Base-by-base conservation (phyloP, 345 rosid species). In the Aquilaria sinensis region DNA sequence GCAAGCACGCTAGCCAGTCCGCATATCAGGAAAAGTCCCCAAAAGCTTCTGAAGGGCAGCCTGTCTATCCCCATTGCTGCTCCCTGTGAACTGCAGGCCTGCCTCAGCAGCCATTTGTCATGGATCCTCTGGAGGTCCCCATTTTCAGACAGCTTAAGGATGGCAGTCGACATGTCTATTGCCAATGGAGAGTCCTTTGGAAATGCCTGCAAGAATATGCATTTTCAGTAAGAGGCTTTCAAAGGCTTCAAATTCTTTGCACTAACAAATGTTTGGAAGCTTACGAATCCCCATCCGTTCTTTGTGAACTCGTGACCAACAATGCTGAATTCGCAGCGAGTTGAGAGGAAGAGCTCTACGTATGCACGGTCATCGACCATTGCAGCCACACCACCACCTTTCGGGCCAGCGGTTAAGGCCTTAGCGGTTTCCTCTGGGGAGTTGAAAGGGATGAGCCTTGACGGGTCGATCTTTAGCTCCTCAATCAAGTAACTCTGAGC, bases 221-320 rank as follows among this genome's bases (percentile, higher is more conserved):
- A 66, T 57, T n/a, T 49, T 34, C 63, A 43, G 7, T 41, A 67
- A 45, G 32, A 53, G 53, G 3, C 23, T 16, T 16, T 16, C 23
- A 16, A 16, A 16, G 10, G 52, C 31, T 51, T 33, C 12, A 47
- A 67, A 16, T 16, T 16, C 23, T 37, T 37, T 37, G 8, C 5
- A 37, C 43, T 37, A 37, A 37, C 7, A 37, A 37, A 37, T 37
- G 43, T 4, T 5, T 8, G 16, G 10, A 11, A 57, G 82, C 98
- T 85, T 77, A 93, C 96, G 69, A 89, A 93, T 68, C 97, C 98
- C 96, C 98, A 93, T 53, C 97, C 97, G 47, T 76, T 85, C 75
- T 69, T 89, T 34, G 94, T 87, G 80, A 93, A 89, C 70, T 80
- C 88, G 58, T 67, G 83, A 30, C 96, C 97, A 49, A 87, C 77